Base-by-base conservation (phyloP, 2,329 filamentous ascomycete species). In the Diaporthe sp. region DNA sequence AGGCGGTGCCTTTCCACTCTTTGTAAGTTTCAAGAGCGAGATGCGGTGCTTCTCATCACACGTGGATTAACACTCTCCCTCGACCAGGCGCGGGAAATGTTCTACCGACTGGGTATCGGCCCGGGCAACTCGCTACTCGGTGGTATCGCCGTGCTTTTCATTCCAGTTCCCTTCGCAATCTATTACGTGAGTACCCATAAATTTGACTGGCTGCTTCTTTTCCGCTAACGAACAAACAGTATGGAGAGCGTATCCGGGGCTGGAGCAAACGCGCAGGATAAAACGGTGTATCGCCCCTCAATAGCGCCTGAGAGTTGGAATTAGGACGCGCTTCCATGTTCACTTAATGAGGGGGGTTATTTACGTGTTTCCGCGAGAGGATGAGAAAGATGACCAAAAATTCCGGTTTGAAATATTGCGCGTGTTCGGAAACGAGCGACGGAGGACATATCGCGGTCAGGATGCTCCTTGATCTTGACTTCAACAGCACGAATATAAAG, bases 11-110 rank as follows among this genome's bases (percentile, higher is more conserved):
- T 65, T 65, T 4, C 61, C 61, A 25, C 61, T 65, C 3, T 65
- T 65, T 25, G 61, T 63, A 27, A 47, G 59, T 47, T 19, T 90
- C 88, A 2, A 10, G 15, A 42, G 4, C 15, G 2, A 2, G 17
- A 0, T 44, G 2, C 2, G 22, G 9, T 30, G 15, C 13, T 13
- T 30, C 0, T 1, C n/a, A 39, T 2, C 37, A 39, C 12, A 4
- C 0, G 1, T 61, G n/a, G 42, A 19, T 17, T 63, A 8, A 63
- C 35, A 22, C 7, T 6, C 5, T 47, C 4, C n/a, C 27, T 4
- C 13, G 2, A 32, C 4, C 10, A 63, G 59, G 59, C 59, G 27
- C 39, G 39, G 15, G 17, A 30, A 13, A 4, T 63, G 39, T 63
- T 63, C 30, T n/a, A 22, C 27, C 27, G 4, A 8, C 19, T 65